Evolutionary conservation across 805 yeast genomes (phyloP).

Genomic region (Starmera caribaea): DNA sequence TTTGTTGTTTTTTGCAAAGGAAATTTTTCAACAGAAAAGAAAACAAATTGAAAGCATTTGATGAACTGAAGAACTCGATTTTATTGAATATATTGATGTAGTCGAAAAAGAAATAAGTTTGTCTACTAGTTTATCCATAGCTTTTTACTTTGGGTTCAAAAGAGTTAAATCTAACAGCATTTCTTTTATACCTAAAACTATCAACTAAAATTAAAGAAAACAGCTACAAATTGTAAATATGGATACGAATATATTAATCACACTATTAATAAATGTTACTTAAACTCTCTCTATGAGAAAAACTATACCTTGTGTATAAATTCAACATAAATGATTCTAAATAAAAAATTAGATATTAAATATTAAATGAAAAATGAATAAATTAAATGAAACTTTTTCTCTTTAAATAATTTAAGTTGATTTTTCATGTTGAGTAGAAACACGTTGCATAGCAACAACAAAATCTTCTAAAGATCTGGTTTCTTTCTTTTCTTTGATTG

Average conservation of each 20-base stretch:
- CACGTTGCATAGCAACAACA: conserved; percentile 82
- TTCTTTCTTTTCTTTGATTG: conserved; percentile 43
- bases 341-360: background rate
- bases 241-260: background rate
- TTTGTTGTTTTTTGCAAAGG: too few relatives aligned
- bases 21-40: too few relatives aligned
- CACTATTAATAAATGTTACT: background rate
- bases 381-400: background rate
- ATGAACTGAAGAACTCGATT: too few relatives aligned
- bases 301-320: background rate
- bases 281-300: conserved; percentile 2
- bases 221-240: too few relatives aligned
- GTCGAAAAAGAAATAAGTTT: too few relatives aligned
- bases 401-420: conserved; percentile 35
- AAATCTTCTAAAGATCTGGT: conserved; percentile 77
- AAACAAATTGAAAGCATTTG: too few relatives aligned
- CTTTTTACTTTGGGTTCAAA: too few relatives aligned
- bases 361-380: background rate
- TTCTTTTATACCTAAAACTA: background rate
- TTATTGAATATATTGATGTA: too few relatives aligned
- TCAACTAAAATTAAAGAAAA: too few relatives aligned
- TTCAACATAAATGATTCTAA: background rate
- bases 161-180: too few relatives aligned
- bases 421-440: conserved; percentile 83
- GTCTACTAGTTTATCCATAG: too few relatives aligned